Base-by-base conservation (phyloP, 805 yeast genomes). In the Saccharomycopsis vini region DNA sequence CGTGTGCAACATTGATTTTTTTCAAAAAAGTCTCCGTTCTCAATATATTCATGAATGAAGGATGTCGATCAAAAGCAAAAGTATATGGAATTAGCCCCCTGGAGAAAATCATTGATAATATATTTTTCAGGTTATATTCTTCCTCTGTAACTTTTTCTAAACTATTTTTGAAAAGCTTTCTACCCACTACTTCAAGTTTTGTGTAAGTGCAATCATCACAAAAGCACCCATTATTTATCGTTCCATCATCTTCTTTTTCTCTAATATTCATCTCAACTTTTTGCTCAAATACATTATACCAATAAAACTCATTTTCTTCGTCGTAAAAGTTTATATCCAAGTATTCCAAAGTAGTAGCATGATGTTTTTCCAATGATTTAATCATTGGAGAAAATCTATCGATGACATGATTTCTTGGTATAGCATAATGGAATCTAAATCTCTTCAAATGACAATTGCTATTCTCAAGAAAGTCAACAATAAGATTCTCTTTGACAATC, bases 201-300 rank as follows among this genome's bases (percentile, higher is more conserved):
- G 44, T 32, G 23, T 34, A 24, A 15, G n/a, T 10, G 10, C 50
- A 42, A n/a, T 35, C 39, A 19, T 42, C 19, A 32, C 50, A 36
- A 30, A 22, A 22, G 16, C 43, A 43, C 7, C 45, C 42, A 16
- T 4, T 24, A 28, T 26, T 32, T 6, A 9, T 26, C 29, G 12
- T 26, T 7, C 29, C 29, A 18, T 21, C 28, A 10, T 35, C 23
- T n/a, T 35, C 38, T 15, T 13, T 5, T 9, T 30, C 33, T 9
- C 6, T 9, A 13, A 30, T 30, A 9, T 39, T 40, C 16, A 39
- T n/a, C 19, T 42, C 46, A 15, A 46, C 46, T 24, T 22, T 30
- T 4, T 37, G 29, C 9, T 46, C 46, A 42, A 46, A 46, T 9
- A 43, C 24, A 24, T 46, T 40, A 26, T 46, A 46, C 46, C 46